Percentiles rank a stretch among this genome's conserved stretches.
These are phyloP conservation scores for Nitzschia putrida DNA, from an alignment of 108 stramenopile species.

Conservation along the genomic window DNA sequence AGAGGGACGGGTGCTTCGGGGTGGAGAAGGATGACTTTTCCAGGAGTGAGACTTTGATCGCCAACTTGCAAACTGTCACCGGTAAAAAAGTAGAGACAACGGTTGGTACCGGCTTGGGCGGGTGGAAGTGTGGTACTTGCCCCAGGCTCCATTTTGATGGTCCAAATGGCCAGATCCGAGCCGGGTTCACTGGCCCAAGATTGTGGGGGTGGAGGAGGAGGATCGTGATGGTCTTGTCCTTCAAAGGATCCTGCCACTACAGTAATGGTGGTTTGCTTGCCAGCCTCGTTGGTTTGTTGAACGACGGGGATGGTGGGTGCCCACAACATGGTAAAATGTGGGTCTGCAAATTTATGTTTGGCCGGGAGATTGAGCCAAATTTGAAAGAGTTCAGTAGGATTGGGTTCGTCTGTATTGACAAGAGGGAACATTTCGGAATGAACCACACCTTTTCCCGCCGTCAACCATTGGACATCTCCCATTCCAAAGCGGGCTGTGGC, in stretches of 20 bases:
- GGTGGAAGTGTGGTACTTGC: constrained; percentile 53
- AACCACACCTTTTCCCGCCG: constrained; percentile 80
- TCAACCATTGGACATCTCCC: constrained; percentile 92
- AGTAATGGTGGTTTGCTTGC: constrained; percentile 41
- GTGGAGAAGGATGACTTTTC: constrained; percentile 45
- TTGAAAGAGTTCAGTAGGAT: constrained; percentile 59
- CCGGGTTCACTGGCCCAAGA: constrained; percentile 59
- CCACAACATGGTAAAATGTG: constrained; percentile 84
- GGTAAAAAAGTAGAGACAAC: constrained; percentile 66
- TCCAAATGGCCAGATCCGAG: constrained; percentile 68
- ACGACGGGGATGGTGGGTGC: constrained; percentile 45
- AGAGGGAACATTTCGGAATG: constrained; percentile 82
- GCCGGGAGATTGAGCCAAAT: constrained; percentile 87
- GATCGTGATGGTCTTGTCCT: constrained; percentile 27
- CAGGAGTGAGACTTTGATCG: constrained; percentile 26
- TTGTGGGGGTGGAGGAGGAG: constrained; percentile 44
- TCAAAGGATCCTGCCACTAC: constrained; percentile 65
- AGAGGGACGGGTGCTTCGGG: constrained; percentile 43
- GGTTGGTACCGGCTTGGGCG: constrained; percentile 49
- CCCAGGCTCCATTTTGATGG: constrained; percentile 54
- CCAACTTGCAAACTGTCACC: constrained; percentile 39
- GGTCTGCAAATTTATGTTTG: constrained; percentile 72
- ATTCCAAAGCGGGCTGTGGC: constrained; percentile 69
- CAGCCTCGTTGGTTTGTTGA: constrained; percentile 43
- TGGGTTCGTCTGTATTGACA: constrained; percentile 35